Conservation (phyloP, 768 basidiomycete genomes). For the Tylopilus intermedius region DNA sequence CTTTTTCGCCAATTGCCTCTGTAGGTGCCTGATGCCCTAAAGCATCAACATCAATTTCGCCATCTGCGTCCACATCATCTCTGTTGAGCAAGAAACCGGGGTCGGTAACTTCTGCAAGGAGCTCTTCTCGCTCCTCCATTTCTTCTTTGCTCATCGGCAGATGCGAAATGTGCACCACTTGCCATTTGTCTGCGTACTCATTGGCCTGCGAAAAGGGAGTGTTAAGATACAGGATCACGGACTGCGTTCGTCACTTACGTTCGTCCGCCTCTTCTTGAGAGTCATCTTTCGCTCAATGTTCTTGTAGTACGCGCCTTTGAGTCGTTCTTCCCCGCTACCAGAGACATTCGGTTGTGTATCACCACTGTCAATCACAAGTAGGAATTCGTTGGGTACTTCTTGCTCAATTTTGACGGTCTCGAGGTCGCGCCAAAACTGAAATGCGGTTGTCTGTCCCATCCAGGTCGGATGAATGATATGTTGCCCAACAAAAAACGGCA, state of each 20-base stretch:
- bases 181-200: conserved; percentile 81
- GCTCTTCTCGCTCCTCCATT: conserved; percentile 71
- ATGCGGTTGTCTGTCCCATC: conserved; percentile 53
- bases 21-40: conserved; percentile 54
- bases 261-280: conserved; percentile 77
- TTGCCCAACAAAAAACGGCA: neutral
- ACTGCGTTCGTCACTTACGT: conserved; percentile 43
- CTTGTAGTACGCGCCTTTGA: conserved; percentile 82
- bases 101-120: conserved; percentile 72
- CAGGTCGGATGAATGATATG: neutral
- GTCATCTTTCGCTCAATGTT: conserved; percentile 85
- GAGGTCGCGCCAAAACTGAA: conserved; percentile 78
- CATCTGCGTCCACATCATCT: conserved; percentile 56
- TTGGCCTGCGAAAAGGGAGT: conserved; percentile 40
- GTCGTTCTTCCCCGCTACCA: conserved; percentile 36
- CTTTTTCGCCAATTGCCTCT: conserved; percentile 43
- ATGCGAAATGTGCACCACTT: conserved; percentile 70
- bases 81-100: conserved; percentile 49
- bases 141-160: conserved; percentile 69
- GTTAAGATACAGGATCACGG: conserved; percentile 1
- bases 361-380: conserved; percentile 69
- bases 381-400: conserved; percentile 79
- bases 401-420: conserved; percentile 84
- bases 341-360: conserved; percentile 34
- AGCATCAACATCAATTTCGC: conserved; percentile 48